phyloP scores from a whole-genome alignment of 371 early-diverging fungal species.

The Catenaria anguillulae region DNA sequence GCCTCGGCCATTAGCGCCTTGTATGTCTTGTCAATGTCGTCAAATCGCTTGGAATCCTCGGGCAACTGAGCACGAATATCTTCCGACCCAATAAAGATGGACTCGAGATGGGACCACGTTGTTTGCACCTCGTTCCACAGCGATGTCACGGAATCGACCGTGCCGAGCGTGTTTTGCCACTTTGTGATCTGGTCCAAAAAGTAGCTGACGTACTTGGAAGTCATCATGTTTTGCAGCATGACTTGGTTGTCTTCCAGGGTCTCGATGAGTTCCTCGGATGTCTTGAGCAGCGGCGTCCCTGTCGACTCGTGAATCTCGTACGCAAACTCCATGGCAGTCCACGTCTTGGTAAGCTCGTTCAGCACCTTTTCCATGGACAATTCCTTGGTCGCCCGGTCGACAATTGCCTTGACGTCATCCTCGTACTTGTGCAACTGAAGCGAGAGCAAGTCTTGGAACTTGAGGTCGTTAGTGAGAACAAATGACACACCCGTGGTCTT shows the following conservation, averaged over 20 bases:
- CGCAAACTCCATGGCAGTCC: constrained; percentile 42
- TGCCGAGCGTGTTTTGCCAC: constrained; percentile 40
- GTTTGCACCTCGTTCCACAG: constrained; percentile 46
- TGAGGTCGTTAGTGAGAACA: constrained; percentile 41
- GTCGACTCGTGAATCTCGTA: constrained; percentile 40
- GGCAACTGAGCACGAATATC: constrained; percentile 48
- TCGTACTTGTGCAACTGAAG: constrained; percentile 45
- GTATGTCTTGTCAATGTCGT: constrained; percentile 35
- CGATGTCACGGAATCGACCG: constrained; percentile 37
- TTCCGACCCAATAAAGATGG: constrained; percentile 45
- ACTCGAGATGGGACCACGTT: constrained; percentile 46
- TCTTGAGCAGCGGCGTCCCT: constrained; percentile 27
- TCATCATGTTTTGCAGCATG: constrained; percentile 50
- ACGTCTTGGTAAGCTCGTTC: constrained; percentile 39
- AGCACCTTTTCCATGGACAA: constrained; percentile 45
- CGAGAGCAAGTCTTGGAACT: constrained; percentile 41
- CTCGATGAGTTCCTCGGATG: constrained; percentile 44
- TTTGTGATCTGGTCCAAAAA: constrained; percentile 41
- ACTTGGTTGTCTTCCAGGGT: constrained; percentile 49
- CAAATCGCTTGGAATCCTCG: constrained; percentile 44
- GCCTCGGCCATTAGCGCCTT: constrained; percentile 38
- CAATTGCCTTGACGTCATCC: constrained; percentile 46
- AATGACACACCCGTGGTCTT: constrained; percentile 46
- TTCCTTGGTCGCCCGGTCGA: constrained; percentile 45
- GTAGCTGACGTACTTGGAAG: constrained; percentile 39